Conservation (phyloP, 495 filamentous ascomycete species). For the Podospora fimiseda region DNA sequence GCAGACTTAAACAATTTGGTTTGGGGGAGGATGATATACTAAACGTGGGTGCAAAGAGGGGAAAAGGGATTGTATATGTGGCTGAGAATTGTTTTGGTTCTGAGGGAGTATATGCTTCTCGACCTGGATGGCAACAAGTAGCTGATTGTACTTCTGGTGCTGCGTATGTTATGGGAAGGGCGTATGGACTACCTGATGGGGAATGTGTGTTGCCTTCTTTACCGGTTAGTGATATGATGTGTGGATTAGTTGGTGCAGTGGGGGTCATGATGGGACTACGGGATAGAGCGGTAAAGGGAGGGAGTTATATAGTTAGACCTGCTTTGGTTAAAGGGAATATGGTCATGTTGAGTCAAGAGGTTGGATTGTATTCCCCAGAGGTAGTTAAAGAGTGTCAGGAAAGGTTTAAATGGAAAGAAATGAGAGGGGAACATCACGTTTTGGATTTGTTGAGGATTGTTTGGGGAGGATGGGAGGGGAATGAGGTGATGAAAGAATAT, state of each 20-base stretch:
- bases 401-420: slow-evolving; percentile 18
- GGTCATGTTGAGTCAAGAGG: slow-evolving; percentile 13
- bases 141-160: slow-evolving; percentile 29
- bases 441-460: slow-evolving; percentile 17
- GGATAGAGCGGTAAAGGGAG: slow-evolving; percentile 19
- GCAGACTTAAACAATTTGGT: slow-evolving; percentile 46
- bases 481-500: neutral
- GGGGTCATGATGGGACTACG: slow-evolving; percentile 18
- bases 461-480: slow-evolving; percentile 11
- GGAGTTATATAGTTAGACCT: slow-evolving; percentile 16
- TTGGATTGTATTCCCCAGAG: slow-evolving; percentile 19
- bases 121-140: slow-evolving; percentile 42
- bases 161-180: slow-evolving; percentile 18
- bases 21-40: slow-evolving; percentile 44
- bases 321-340: slow-evolving; percentile 16
- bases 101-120: slow-evolving; percentile 29
- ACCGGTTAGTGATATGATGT: slow-evolving; percentile 29
- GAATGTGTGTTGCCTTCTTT: slow-evolving; percentile 26
- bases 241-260: slow-evolving; percentile 20
- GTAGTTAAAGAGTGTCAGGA: slow-evolving; percentile 13
- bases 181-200: slow-evolving; percentile 13
- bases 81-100: slow-evolving; percentile 56
- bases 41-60: slow-evolving; percentile 40
- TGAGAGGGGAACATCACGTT: slow-evolving; percentile 19
- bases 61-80: slow-evolving; percentile 52